phyloP scores from a whole-genome alignment of 768 basidiomycete species.

The Pleurotus pulmonarius region DNA sequence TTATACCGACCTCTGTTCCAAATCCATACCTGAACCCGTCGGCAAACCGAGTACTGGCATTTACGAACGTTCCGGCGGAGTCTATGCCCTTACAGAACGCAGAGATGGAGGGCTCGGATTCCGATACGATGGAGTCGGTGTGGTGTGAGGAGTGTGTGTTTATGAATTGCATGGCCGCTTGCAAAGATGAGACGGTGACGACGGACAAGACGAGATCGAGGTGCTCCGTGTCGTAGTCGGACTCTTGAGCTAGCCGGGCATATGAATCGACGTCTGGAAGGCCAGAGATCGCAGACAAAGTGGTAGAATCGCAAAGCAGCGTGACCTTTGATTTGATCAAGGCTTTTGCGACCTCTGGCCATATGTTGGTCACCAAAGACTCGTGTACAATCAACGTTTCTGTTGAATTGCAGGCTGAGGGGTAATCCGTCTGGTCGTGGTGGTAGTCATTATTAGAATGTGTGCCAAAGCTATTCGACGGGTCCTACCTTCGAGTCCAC shows the following conservation, averaged over 20 bases:
- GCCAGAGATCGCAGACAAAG: conserved; percentile 52
- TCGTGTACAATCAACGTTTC: conserved; percentile 89
- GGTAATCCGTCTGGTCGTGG: conserved; percentile 73
- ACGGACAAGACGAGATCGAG: conserved; percentile 84
- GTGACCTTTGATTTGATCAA: conserved; percentile 68
- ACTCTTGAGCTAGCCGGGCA: conserved; percentile 49
- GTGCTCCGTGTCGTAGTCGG: conserved; percentile 84
- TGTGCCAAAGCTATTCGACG: conserved; percentile 3
- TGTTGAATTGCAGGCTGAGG: conserved; percentile 91
- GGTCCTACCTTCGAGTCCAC: conserved; percentile 82
- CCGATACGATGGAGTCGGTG: conserved; percentile 91
- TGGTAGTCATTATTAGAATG: neutral
- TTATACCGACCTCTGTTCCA: conserved; percentile 97
- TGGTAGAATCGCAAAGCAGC: conserved; percentile 72
- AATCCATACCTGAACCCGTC: conserved; percentile 97
- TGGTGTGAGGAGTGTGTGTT: conserved; percentile 94
- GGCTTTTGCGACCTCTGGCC: conserved; percentile 75
- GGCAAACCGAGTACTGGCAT: conserved; percentile 93
- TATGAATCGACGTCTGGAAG: conserved; percentile 39
- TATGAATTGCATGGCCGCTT: conserved; percentile 80
- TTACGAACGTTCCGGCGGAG: conserved; percentile 89
- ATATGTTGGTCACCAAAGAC: conserved; percentile 64
- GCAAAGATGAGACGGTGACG: conserved; percentile 64
- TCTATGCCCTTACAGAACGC: conserved; percentile 87
- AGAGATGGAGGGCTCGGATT: conserved; percentile 59